These are phyloP conservation scores for Torulaspora maleeae DNA, from an alignment of 805 yeast genomes.

Conservation along the genomic window DNA sequence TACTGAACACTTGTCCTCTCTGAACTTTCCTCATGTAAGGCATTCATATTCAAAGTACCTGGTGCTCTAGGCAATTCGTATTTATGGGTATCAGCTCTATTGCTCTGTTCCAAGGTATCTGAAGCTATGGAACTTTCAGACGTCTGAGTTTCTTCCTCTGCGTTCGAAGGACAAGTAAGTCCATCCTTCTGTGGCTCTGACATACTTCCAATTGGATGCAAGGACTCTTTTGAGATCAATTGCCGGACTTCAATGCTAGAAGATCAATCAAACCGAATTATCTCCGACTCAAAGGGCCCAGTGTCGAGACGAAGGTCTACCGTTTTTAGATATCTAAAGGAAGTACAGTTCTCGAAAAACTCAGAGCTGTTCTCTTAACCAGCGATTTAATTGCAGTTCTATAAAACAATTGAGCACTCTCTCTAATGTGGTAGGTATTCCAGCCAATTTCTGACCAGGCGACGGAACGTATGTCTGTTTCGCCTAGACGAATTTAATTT, in stretches of 20 bases:
- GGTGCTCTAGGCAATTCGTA: slow-evolving; percentile 41
- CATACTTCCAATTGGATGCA: not conserved
- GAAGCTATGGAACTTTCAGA: not conserved
- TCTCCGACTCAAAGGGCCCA: not conserved
- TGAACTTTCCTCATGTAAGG: slow-evolving; percentile 29
- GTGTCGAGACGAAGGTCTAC: not conserved
- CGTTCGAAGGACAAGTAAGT: not conserved
- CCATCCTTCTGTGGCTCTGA: not conserved
- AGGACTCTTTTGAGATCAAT: not conserved
- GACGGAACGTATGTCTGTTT: slow-evolving; percentile 1
- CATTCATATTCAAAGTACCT: slow-evolving; percentile 46
- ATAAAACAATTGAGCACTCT: not conserved
- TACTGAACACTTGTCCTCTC: slow-evolving; percentile 14
- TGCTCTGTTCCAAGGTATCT: not conserved
- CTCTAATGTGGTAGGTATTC: not conserved
- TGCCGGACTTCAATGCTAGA: not conserved
- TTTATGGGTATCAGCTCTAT: not conserved
- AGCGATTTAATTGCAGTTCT: no score
- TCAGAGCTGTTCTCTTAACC: no score
- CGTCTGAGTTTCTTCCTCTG: not conserved
- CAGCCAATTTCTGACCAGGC: not conserved
- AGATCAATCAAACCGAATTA: not conserved
- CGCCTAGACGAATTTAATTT: slow-evolving; percentile 1
- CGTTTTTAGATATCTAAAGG: not conserved
- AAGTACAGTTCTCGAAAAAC: no score